phyloP scores from a whole-genome alignment of 768 basidiomycete genomes.

The Leccinum boreale region DNA sequence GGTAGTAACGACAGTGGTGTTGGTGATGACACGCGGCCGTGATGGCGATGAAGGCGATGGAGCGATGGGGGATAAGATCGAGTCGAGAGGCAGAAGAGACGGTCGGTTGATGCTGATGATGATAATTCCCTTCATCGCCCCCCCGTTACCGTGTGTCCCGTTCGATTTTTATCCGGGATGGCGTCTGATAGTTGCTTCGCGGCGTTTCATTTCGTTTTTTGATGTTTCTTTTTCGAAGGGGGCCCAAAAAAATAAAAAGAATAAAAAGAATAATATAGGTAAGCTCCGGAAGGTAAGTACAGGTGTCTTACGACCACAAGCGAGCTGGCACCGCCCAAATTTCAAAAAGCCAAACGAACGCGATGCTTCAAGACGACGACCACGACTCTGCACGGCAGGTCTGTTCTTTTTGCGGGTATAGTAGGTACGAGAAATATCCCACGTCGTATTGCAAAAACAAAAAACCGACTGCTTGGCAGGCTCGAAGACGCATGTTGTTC shows the following conservation, averaged over 20 bases:
- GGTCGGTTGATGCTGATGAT: background rate
- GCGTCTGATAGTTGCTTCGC: constrained; percentile 5
- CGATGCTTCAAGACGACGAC: background rate
- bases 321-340: background rate
- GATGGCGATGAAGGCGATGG: background rate
- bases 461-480: background rate
- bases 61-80: background rate
- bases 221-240: background rate
- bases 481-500: background rate
- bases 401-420: background rate
- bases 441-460: background rate
- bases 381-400: background rate
- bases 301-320: background rate
- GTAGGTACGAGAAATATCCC: background rate
- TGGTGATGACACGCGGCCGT: background rate
- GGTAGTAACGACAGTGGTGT: background rate
- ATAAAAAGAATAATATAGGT: background rate
- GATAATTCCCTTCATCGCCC: constrained; percentile 2
- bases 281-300: background rate
- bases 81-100: background rate
- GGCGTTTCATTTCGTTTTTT: constrained; percentile 12
- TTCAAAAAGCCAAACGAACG: background rate
- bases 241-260: background rate
- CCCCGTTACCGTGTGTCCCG: background rate
- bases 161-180: constrained; percentile 8